Evolutionary conservation across 495 filamentous ascomycete species (phyloP).

Genomic region (Talaromyces adpressus): DNA sequence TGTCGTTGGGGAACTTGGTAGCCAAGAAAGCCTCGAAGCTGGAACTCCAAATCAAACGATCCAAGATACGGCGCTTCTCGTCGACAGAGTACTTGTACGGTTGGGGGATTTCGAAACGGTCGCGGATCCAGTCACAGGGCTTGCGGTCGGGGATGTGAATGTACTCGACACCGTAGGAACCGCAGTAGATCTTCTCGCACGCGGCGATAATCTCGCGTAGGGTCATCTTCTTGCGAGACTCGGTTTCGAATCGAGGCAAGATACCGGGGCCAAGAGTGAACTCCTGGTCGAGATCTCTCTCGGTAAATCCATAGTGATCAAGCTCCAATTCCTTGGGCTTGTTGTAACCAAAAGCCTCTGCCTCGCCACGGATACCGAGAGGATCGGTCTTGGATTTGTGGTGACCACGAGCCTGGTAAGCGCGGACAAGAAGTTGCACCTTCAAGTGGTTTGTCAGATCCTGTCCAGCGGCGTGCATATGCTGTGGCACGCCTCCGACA

Average conservation of each 20-base stretch:
- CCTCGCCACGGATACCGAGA: slow-evolving; percentile 82
- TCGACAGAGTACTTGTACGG: slow-evolving; percentile 95
- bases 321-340: slow-evolving; percentile 90
- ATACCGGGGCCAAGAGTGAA: slow-evolving; percentile 93
- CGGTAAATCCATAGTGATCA: slow-evolving; percentile 87
- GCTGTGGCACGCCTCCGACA: slow-evolving; percentile 67
- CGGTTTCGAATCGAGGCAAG: slow-evolving; percentile 83
- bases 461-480: slow-evolving; percentile 66
- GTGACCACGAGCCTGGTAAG: slow-evolving; percentile 96
- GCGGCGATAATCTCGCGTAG: slow-evolving; percentile 87
- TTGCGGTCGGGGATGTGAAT: slow-evolving; percentile 97
- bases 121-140: slow-evolving; percentile 96
- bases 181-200: slow-evolving; percentile 94
- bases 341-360: slow-evolving; percentile 78
- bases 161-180: slow-evolving; percentile 93
- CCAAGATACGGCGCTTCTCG: slow-evolving; percentile 94
- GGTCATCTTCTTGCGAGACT: slow-evolving; percentile 88
- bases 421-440: slow-evolving; percentile 91
- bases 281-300: slow-evolving; percentile 89
- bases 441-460: slow-evolving; percentile 96
- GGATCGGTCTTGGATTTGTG: slow-evolving; percentile 98
- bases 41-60: slow-evolving; percentile 95
- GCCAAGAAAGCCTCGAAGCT: slow-evolving; percentile 92
- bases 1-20: slow-evolving; percentile 98
- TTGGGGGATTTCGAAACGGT: slow-evolving; percentile 86